phyloP scores from a whole-genome alignment of 163 green algal species.

The Trebouxia gelatinosa region DNA sequence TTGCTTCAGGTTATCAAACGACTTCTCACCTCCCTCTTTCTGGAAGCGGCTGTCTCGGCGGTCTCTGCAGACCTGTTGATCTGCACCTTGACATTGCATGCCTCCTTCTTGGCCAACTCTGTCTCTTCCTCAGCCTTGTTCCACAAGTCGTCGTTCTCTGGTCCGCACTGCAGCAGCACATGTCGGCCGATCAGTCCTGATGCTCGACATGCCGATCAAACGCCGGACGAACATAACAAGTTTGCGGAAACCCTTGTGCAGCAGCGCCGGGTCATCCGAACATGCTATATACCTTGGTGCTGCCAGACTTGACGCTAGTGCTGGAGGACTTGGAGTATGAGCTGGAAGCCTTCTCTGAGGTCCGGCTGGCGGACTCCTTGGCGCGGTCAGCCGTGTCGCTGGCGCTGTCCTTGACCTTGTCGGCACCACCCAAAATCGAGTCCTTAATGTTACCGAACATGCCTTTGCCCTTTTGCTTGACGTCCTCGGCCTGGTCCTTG shows the following conservation, averaged over 20 bases:
- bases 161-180: constrained; percentile 25
- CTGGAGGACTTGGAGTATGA: too few species aligned
- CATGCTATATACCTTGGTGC: constrained; percentile 13
- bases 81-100: constrained; percentile 23
- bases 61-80: neutral
- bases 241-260: too few species aligned
- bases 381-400: too few species aligned
- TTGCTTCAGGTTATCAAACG: too few species aligned
- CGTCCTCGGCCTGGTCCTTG: neutral
- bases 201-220: too few species aligned
- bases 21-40: constrained; percentile 11
- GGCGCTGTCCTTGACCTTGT: too few species aligned
- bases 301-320: neutral
- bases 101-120: constrained; percentile 21
- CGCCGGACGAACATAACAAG: too few species aligned
- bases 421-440: neutral
- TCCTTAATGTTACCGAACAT: neutral
- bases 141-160: constrained; percentile 4
- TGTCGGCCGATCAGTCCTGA: too few species aligned
- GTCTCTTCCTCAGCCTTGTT: constrained; percentile 13
- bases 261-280: too few species aligned
- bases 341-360: neutral
- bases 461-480: neutral
- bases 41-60: constrained; percentile 5
- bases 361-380: too few species aligned